phyloP scores from a whole-genome alignment of 495 filamentous ascomycete genomes.

The Melanomma pulvis-pyrius region DNA sequence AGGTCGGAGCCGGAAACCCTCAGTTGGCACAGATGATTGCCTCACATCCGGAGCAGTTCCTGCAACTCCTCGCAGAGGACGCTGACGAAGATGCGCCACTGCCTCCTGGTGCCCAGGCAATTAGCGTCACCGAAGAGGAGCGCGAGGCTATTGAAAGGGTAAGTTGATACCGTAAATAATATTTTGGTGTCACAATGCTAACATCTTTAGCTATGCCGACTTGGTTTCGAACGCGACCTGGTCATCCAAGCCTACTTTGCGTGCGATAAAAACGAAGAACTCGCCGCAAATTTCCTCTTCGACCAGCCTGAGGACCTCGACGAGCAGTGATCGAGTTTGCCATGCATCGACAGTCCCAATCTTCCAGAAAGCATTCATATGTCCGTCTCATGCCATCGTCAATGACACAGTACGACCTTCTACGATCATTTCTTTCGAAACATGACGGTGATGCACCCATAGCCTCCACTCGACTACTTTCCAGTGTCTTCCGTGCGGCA shows the following conservation, averaged over 20 bases:
- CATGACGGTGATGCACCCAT: background rate
- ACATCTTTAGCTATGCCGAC: conserved; percentile 70
- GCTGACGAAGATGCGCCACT: conserved; percentile 68
- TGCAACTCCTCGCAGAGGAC: conserved; percentile 83
- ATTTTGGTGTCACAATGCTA: background rate
- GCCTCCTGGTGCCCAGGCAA: conserved; percentile 85
- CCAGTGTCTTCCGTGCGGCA: background rate
- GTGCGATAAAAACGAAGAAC: conserved; percentile 98
- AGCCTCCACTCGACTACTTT: background rate
- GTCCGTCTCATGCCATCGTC: background rate
- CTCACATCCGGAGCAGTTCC: conserved; percentile 87
- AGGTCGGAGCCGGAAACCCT: conserved; percentile 93
- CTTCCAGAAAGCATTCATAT: background rate
- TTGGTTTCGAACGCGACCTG: conserved; percentile 89
- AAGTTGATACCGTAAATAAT: conserved; percentile 48
- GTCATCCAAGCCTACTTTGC: conserved; percentile 99
- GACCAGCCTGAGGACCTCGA: conserved; percentile 92
- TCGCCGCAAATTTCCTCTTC: conserved; percentile 96
- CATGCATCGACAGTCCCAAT: background rate
- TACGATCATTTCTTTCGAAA: background rate
- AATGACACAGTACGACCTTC: background rate
- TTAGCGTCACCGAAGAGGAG: conserved; percentile 92
- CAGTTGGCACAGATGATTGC: conserved; percentile 90
- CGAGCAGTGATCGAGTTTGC: conserved; percentile 45
- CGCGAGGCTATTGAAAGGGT: conserved; percentile 94